These are phyloP conservation scores for Clonostachys chloroleuca DNA, from an alignment of 2,329 filamentous ascomycete genomes.

Conservation along the genomic window DNA sequence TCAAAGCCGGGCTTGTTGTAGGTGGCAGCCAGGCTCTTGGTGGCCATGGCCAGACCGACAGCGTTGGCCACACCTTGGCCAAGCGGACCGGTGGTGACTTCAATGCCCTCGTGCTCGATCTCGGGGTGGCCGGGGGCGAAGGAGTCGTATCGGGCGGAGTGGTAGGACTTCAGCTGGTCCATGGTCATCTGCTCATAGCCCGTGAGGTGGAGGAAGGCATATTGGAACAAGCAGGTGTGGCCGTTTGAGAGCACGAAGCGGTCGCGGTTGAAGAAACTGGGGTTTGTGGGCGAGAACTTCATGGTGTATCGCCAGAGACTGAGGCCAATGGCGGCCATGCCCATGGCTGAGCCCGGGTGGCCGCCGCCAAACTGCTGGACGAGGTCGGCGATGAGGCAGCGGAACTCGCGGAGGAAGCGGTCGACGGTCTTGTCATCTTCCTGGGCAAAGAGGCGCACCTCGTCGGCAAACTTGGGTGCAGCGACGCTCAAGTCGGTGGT, in stretches of 20 bases:
- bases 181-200: conserved; percentile 52
- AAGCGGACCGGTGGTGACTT: conserved; percentile 55
- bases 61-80: conserved; percentile 57
- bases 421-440: conserved; percentile 22
- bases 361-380: conserved; percentile 68
- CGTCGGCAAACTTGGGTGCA: too few relatives aligned
- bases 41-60: conserved; percentile 53
- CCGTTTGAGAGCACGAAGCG: conserved; percentile 59
- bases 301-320: conserved; percentile 58
- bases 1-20: conserved; percentile 46
- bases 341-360: conserved; percentile 62
- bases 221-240: conserved; percentile 50
- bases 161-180: conserved; percentile 51
- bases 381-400: conserved; percentile 61
- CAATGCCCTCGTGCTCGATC: conserved; percentile 51
- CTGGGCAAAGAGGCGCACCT: conserved; percentile 1
- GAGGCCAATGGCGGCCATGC: conserved; percentile 58
- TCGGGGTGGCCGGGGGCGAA: conserved; percentile 52
- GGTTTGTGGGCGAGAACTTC: conserved; percentile 51
- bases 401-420: conserved; percentile 54
- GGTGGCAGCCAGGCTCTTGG: conserved; percentile 47
- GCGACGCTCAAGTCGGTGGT: too few relatives aligned
- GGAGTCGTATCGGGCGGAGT: conserved; percentile 36
- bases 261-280: conserved; percentile 56
- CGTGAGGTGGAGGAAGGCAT: conserved; percentile 45